Evolutionary conservation across 164 flowering plant species (phyloP), one percentile per base, ranked within the genome.

Genomic region (Aristolochia fimbriata): DNA sequence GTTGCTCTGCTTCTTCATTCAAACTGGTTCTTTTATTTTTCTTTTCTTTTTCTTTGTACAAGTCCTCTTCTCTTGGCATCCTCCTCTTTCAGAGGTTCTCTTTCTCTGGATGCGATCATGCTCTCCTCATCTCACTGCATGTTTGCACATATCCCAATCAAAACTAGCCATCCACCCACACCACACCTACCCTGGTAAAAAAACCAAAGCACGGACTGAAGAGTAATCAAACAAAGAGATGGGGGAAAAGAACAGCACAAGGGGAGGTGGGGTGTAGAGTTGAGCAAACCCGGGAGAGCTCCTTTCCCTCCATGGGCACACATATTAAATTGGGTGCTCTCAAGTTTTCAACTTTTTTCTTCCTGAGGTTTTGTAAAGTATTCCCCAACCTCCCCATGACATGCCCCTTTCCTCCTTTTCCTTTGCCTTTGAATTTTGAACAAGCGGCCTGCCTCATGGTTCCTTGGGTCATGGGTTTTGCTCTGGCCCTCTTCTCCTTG

Each of bases 331-430:
- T 62, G 58, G 57, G 48, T 58, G 37, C 64, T 59, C 56, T 41
- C 20, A 37, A 37, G 10, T 23, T 64, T 55, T 65, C 57, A 52
- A 52, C 56, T 52, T 52, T 52, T 19, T 10, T 23, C 30, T 37
- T 22, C 27, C 30, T 37, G 46, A 25, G 21, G 21, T 45, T 60
- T 57, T 55, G 25, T 61, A 45, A 43, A 63, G 63, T 58, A 54
- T 64, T 65, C 51, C 51, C 30, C 61, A 51, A 46, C 62, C 51
- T 41, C 67, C 43, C 41, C 57, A 65, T 60, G 66, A 65, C 73
- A 58, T 58, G 66, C 41, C 2, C 31, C 37, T 47, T 47, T 20
- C 43, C 43, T 7, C 43, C 12, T 37, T 37, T 37, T 37, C 12
- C 10, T 20, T 52, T 14, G 37, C 52, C 46, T 53, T 47, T 47